Base-by-base conservation (phyloP, 306 rosid species). In the Quillaja saponaria region DNA sequence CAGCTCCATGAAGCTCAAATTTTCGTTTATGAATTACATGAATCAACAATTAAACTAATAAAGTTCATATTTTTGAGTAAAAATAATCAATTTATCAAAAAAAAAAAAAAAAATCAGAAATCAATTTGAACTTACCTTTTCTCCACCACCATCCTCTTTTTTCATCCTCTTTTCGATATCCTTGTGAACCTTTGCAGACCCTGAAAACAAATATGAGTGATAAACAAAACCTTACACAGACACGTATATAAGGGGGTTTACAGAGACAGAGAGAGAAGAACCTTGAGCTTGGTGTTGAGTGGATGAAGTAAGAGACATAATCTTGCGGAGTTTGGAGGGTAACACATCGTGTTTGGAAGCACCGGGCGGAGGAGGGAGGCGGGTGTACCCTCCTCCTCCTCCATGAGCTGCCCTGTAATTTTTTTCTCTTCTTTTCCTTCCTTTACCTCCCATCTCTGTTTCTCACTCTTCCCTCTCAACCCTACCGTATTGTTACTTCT, bases 291-390 rank as follows among this genome's bases (percentile, higher is more conserved):
- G 80, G 56, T 40, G 13, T 39, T 75, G 62, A 25, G 49, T 6
- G 25, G 61, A 39, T 7, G 89, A 61, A 18, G 88, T 58, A 67
- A 86, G 68, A 61, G 87, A 65, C 34, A 88, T 78, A 67, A 92
- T 69, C 64, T 74, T 46, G 48, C 96, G 95, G 16, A 92, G 95
- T 64, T 86, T 88, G 34, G 81, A 79, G 13, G 96, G 96, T 19
- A 92, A 40, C 65, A 83, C 80, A 7, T 92, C 87, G 60, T 48
- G 52, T 61, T 86, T 40, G 31, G 90, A 82, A 44, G 57, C 15
- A 34, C 75, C 64, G n/a, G 98, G 98, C 1, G n/a, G n/a, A n/a
- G n/a, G n/a, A n/a, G n/a, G n/a, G n/a, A n/a, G n/a, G n/a, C n/a
- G n/a, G n/a, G n/a, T n/a, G n/a, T n/a, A n/a, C n/a, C n/a, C n/a